A percentile compares a stretch with the other conserved stretches of the same genome.
These are phyloP conservation scores for Bimuria novae-zelandiae DNA, from an alignment of 2,329 filamentous ascomycete genomes.

Conservation along the genomic window DNA sequence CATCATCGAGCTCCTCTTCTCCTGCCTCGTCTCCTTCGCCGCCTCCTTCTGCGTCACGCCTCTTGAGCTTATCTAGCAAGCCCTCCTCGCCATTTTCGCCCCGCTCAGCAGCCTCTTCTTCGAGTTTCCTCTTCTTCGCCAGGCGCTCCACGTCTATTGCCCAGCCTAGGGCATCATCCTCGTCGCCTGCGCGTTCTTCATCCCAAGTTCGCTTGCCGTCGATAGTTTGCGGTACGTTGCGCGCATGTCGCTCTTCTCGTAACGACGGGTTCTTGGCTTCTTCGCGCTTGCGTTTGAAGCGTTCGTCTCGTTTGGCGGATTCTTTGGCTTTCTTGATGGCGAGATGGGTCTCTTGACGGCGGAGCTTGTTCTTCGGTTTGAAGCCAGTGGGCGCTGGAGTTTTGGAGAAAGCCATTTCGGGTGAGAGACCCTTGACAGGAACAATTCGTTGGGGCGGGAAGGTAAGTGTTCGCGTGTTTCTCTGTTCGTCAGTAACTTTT, in stretches of 20 bases:
- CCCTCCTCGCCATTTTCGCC: slow-evolving; percentile 33
- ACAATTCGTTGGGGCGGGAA: too few relatives aligned
- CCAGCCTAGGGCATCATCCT: slow-evolving; percentile 49
- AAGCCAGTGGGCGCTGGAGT: slow-evolving; percentile 53
- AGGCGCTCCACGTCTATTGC: slow-evolving; percentile 52
- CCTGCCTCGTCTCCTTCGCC: slow-evolving; percentile 24
- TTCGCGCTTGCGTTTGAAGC: slow-evolving; percentile 79
- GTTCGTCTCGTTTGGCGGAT: slow-evolving; percentile 72
- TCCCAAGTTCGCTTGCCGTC: slow-evolving; percentile 74
- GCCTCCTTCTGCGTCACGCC: slow-evolving; percentile 26
- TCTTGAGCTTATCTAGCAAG: slow-evolving; percentile 38
- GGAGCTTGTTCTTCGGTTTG: slow-evolving; percentile 75
- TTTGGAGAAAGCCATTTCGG: slow-evolving; percentile 56
- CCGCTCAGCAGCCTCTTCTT: slow-evolving; percentile 41
- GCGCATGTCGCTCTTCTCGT: slow-evolving; percentile 71
- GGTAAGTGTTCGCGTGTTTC: too few relatives aligned
- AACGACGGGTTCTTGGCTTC: slow-evolving; percentile 83
- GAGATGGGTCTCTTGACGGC: slow-evolving; percentile 76
- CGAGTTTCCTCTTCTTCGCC: slow-evolving; percentile 50
- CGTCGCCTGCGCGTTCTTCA: slow-evolving; percentile 58
- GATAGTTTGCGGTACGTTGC: slow-evolving; percentile 68
- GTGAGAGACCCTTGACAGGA: too few relatives aligned
- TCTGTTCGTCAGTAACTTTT: too few relatives aligned
- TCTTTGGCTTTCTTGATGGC: slow-evolving; percentile 78
- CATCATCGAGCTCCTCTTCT: slow-evolving; percentile 24